These are phyloP conservation scores for Neckera pumila DNA, from an alignment of 225 moss, liverwort and hornwort genomes.

Conservation along the genomic window DNA sequence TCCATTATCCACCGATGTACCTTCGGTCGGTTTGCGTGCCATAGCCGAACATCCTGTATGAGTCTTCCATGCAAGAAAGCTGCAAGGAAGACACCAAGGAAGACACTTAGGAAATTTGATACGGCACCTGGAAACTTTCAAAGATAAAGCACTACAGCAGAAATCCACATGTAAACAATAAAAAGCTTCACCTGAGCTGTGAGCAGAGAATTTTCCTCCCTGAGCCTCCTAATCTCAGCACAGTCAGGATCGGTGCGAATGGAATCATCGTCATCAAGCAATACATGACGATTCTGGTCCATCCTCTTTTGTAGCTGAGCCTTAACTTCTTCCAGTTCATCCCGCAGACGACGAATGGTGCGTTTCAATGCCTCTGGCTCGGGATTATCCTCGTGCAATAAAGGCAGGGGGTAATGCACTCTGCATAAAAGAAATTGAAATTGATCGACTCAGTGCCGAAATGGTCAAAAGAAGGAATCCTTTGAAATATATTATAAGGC, in stretches of 20 bases:
- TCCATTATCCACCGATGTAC: neutral
- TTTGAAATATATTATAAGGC: neutral
- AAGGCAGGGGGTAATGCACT: constrained; percentile 88
- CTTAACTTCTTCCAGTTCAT: constrained; percentile 57
- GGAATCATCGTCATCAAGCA: constrained; percentile 37
- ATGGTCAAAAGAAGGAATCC: neutral
- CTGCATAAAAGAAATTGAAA: neutral
- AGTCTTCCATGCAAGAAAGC: constrained; percentile 50
- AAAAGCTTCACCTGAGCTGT: constrained; percentile 27
- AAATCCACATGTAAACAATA: neutral
- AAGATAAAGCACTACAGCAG: neutral
- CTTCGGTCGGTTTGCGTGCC: constrained; percentile 25
- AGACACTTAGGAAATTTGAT: neutral
- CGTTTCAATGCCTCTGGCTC: constrained; percentile 51
- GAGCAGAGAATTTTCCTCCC: constrained; percentile 41
- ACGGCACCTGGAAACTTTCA: neutral
- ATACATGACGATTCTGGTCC: constrained; percentile 21
- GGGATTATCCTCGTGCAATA: constrained; percentile 61
- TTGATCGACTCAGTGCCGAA: neutral
- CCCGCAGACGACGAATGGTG: constrained; percentile 61
- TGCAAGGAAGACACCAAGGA: neutral
- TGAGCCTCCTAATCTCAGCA: constrained; percentile 24
- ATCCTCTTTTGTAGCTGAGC: constrained; percentile 33
- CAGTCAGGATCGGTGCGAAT: constrained; percentile 14
- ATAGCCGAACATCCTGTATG: constrained; percentile 34